Conservation (phyloP, 192 early-diverging fungal genomes). For the Phycomyces blakesleeanus region DNA sequence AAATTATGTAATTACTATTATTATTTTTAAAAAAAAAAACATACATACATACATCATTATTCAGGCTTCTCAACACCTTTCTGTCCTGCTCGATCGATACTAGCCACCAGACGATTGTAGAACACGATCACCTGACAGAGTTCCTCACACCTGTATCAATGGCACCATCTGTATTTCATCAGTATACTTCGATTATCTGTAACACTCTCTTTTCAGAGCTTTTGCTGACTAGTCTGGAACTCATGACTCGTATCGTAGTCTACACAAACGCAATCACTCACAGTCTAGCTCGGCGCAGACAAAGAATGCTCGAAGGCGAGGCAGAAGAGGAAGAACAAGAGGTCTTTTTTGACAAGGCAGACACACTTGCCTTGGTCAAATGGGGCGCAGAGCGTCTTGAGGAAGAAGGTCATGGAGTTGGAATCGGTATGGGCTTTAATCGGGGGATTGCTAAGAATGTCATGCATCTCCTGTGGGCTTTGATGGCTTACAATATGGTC, state of each 20-base stretch:
- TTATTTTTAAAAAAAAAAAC: no score
- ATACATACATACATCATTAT: no score
- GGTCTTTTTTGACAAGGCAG: slow-evolving; percentile 10
- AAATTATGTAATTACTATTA: no score
- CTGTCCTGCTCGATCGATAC: slow-evolving; percentile 19
- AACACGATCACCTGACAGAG: slow-evolving; percentile 21
- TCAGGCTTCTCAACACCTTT: slow-evolving; percentile 22
- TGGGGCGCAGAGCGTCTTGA: slow-evolving; percentile 33
- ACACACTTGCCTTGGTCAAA: slow-evolving; percentile 15
- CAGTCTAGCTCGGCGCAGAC: not conserved
- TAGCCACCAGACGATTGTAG: slow-evolving; percentile 20
- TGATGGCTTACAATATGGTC: slow-evolving; percentile 23
- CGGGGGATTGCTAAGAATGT: slow-evolving; percentile 28
- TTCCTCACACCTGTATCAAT: slow-evolving; percentile 11
- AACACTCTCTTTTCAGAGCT: slow-evolving; percentile 31
- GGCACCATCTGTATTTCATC: slow-evolving; percentile 20
- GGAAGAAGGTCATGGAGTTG: slow-evolving; percentile 32
- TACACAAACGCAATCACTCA: slow-evolving; percentile 29
- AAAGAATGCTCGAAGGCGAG: not conserved
- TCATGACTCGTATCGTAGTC: slow-evolving; percentile 25
- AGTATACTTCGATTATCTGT: slow-evolving; percentile 26
- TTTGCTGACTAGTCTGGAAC: slow-evolving; percentile 16
- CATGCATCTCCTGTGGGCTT: slow-evolving; percentile 30
- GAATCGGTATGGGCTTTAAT: slow-evolving; percentile 30
- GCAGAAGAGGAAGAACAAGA: slow-evolving; percentile 5